Conservation (phyloP, 2,329 filamentous ascomycete species). For the Fusarium zealandicum region DNA sequence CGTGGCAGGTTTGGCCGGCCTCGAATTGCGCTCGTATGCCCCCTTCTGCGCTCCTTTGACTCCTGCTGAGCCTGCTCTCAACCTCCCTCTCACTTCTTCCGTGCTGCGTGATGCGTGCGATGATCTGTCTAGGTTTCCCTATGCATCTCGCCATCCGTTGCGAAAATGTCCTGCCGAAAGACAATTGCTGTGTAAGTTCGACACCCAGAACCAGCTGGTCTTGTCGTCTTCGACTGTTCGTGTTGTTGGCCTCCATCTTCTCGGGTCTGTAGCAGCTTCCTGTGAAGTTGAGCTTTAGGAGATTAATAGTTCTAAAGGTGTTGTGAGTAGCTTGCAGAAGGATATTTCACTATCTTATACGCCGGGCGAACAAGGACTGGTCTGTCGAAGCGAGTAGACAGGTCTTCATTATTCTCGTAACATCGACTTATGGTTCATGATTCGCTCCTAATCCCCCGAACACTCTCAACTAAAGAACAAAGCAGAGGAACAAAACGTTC, state of each 20-base stretch:
- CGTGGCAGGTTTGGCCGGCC: not conserved
- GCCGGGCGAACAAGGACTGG: not conserved
- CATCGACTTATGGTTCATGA: not conserved
- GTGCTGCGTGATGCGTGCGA: constrained; percentile 2
- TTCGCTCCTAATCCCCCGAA: not conserved
- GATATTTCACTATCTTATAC: not conserved
- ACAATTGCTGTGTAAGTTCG: not conserved
- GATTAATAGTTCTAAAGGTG: not conserved
- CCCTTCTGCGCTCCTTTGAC: not conserved
- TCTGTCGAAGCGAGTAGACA: not conserved
- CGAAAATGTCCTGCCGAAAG: not conserved
- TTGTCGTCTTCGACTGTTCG: not conserved
- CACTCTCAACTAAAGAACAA: constrained; percentile 6
- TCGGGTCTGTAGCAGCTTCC: not conserved
- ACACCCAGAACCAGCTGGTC: not conserved
- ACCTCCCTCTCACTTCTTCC: not conserved
- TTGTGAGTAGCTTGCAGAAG: not conserved
- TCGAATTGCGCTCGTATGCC: not conserved
- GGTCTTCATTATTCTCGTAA: not conserved
- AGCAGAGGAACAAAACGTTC: not conserved
- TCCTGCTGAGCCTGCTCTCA: not conserved
- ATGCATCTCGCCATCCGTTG: not conserved
- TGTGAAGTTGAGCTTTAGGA: not conserved
- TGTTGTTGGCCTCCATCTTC: constrained; percentile 7
- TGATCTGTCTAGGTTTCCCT: not conserved